These are phyloP conservation scores for Filobasidium floriforme DNA, from an alignment of 768 basidiomycete species.

Conservation along the genomic window DNA sequence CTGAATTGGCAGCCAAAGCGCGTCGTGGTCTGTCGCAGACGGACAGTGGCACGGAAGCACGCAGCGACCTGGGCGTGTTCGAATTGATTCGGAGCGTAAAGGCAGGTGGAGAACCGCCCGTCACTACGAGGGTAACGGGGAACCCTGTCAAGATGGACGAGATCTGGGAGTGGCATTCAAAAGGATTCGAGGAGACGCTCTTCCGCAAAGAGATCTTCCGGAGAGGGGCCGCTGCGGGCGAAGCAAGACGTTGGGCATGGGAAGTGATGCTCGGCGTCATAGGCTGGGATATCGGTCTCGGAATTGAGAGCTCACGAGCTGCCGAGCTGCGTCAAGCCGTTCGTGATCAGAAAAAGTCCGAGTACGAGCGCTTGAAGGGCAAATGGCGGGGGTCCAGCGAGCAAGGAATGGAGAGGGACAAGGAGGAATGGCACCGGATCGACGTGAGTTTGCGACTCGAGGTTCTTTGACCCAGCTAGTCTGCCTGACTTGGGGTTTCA, in stretches of 20 bases:
- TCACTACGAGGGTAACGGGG: constrained; percentile 68
- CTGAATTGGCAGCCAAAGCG: constrained; percentile 52
- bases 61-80: constrained; percentile 72
- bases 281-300: constrained; percentile 63
- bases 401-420: constrained; percentile 74
- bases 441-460: constrained; percentile 32
- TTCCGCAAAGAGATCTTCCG: constrained; percentile 44
- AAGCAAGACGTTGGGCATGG: constrained; percentile 67
- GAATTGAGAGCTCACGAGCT: constrained; percentile 55
- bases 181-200: constrained; percentile 33
- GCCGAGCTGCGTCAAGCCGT: constrained; percentile 57
- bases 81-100: constrained; percentile 47
- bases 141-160: constrained; percentile 66
- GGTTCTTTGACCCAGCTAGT: neutral
- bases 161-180: constrained; percentile 41
- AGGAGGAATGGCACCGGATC: constrained; percentile 59
- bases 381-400: constrained; percentile 64
- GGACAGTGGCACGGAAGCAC: constrained; percentile 43
- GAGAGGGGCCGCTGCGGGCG: constrained; percentile 35
- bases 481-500: neutral
- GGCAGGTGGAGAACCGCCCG: constrained; percentile 51
- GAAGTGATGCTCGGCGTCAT: constrained; percentile 80
- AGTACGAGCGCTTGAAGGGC: constrained; percentile 63
- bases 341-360: constrained; percentile 28
- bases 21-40: constrained; percentile 55